phyloP scores from a whole-genome alignment of 805 yeast genomes.

The Hermanozyma aechmeae region DNA sequence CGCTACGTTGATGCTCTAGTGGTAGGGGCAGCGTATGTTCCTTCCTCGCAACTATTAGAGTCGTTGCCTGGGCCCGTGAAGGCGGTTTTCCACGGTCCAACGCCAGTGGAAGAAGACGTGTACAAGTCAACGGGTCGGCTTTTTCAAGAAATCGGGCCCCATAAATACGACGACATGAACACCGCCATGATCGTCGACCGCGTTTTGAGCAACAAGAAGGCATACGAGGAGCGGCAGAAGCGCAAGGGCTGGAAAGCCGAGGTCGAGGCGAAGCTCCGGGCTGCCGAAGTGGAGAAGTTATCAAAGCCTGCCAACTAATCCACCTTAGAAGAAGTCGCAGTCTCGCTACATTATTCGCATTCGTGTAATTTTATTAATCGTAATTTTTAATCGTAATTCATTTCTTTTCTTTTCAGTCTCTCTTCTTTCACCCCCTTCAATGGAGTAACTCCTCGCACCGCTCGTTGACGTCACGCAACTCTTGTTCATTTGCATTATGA shows the following conservation, averaged over 20 bases:
- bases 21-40: constrained; percentile 56
- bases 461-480: constrained; percentile 14
- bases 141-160: constrained; percentile 37
- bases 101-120: constrained; percentile 21
- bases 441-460: constrained; percentile 5
- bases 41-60: constrained; percentile 30
- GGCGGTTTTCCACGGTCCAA: constrained; percentile 52
- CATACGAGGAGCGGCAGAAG: constrained; percentile 79
- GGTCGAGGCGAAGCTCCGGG: constrained; percentile 19
- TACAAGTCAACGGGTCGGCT: constrained; percentile 27
- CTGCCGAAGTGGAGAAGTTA: neutral
- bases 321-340: no score
- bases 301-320: no score
- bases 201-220: constrained; percentile 55
- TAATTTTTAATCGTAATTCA: no score
- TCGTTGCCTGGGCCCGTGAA: constrained; percentile 28
- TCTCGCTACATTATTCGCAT: no score
- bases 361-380: no score
- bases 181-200: constrained; percentile 67
- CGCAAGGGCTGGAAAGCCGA: constrained; percentile 78
- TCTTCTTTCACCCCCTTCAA: no score
- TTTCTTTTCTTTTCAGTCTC: no score
- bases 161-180: constrained; percentile 55
- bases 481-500: constrained; percentile 24
- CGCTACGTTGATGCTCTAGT: constrained; percentile 72